Percentiles rank a stretch among this genome's conserved stretches.
Conservation (phyloP, 257 asterid species). For the Solanum ossicruentum region DNA sequence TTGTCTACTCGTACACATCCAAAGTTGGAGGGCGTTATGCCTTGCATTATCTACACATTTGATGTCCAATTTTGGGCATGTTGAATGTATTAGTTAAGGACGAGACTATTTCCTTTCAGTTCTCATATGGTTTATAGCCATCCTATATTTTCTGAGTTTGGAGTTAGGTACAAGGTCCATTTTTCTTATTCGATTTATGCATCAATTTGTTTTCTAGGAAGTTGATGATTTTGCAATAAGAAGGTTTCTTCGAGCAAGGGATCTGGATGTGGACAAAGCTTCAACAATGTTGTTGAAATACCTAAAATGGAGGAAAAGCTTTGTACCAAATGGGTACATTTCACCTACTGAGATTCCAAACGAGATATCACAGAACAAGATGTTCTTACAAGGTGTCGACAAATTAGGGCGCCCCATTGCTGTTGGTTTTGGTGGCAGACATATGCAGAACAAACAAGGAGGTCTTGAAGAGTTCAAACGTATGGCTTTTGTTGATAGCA, state of each 20-base stretch:
- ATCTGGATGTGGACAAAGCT: conserved; percentile 46
- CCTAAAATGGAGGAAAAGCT: conserved; percentile 40
- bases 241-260: conserved; percentile 74
- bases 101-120: neutral
- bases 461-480: conserved; percentile 66
- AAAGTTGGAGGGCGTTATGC: no score
- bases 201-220: conserved; percentile 20
- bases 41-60: neutral
- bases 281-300: conserved; percentile 36
- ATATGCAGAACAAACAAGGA: conserved; percentile 32
- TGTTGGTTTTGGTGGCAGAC: conserved; percentile 42
- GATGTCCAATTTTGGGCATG: neutral
- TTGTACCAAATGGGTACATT: conserved; percentile 48
- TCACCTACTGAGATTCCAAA: conserved; percentile 30
- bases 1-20: no score
- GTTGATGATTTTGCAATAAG: conserved; percentile 42
- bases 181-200: neutral
- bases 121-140: neutral
- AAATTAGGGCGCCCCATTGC: conserved; percentile 59
- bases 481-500: neutral
- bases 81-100: neutral
- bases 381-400: conserved; percentile 66
- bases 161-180: neutral
- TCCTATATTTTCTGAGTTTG: neutral
- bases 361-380: conserved; percentile 50